Evolutionary conservation across 495 filamentous ascomycete genomes (phyloP).

Genomic region (Lindgomyces ingoldianus): DNA sequence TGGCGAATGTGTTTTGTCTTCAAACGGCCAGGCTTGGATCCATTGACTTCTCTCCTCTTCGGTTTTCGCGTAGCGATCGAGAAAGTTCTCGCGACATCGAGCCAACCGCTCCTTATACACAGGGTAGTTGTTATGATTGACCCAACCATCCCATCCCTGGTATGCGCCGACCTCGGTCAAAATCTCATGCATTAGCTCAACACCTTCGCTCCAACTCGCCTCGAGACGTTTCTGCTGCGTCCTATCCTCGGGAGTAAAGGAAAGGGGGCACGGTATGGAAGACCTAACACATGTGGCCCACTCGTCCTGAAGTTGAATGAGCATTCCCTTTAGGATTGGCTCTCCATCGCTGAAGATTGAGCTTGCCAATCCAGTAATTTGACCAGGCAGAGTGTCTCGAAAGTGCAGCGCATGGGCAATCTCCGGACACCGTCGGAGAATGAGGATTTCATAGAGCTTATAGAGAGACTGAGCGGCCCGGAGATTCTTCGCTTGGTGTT

Average conservation of each 20-base stretch:
- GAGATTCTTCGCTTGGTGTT: too few relatives aligned
- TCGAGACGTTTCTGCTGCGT: neutral
- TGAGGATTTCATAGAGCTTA: too few relatives aligned
- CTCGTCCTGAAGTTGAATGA: constrained; percentile 17
- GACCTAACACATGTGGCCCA: constrained; percentile 1
- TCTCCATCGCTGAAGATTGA: too few relatives aligned
- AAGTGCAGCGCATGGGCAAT: too few relatives aligned
- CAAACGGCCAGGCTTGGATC: constrained; percentile 16
- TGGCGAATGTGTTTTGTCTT: constrained; percentile 9
- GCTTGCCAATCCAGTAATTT: too few relatives aligned
- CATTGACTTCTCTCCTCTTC: constrained; percentile 9
- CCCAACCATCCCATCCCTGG: constrained; percentile 24
- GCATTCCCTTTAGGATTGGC: too few relatives aligned
- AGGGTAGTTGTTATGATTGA: constrained; percentile 17
- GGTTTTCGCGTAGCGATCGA: constrained; percentile 14
- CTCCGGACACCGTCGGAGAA: too few relatives aligned
- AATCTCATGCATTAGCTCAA: constrained; percentile 14
- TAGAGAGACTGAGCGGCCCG: too few relatives aligned
- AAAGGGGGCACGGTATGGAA: constrained; percentile 19
- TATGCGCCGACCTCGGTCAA: constrained; percentile 8
- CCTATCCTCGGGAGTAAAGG: constrained; percentile 15
- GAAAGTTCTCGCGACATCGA: constrained; percentile 12
- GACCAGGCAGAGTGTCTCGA: too few relatives aligned
- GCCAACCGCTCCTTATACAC: constrained; percentile 18
- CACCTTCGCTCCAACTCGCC: constrained; percentile 12